Evolutionary conservation across 495 filamentous ascomycete species (phyloP).

Genomic region (Letharia lupina): DNA sequence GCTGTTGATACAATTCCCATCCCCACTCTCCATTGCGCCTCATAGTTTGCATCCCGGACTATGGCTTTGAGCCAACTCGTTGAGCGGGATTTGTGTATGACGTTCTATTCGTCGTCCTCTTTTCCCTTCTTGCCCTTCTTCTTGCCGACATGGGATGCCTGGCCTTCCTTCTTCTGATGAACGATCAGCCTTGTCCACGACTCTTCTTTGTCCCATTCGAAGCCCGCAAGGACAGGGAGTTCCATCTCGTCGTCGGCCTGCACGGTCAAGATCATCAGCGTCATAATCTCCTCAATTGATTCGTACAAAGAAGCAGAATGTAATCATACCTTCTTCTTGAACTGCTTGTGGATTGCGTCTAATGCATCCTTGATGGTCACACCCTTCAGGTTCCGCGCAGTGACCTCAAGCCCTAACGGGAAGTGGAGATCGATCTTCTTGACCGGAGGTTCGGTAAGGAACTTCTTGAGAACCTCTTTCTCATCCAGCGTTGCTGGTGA

Average conservation of each 20-base stretch:
- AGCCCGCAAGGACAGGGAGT: constrained; percentile 73
- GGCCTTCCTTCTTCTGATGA: constrained; percentile 67
- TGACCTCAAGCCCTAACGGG: constrained; percentile 77
- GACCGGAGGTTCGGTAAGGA: constrained; percentile 68
- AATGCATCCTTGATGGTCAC: constrained; percentile 93
- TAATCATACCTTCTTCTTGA: constrained; percentile 72
- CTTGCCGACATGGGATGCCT: constrained; percentile 50
- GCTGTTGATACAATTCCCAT: constrained; percentile 5
- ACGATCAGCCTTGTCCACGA: constrained; percentile 68
- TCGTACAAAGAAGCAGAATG: not conserved
- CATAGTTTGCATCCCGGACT: not conserved
- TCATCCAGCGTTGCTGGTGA: constrained; percentile 69
- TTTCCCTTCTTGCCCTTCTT: constrained; percentile 41
- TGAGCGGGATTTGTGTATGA: not conserved
- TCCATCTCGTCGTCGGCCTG: constrained; percentile 86
- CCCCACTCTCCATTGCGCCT: not conserved
- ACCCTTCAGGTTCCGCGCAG: constrained; percentile 80
- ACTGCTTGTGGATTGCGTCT: constrained; percentile 88
- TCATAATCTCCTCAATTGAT: not conserved
- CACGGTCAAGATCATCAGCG: constrained; percentile 19
- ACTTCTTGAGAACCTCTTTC: constrained; percentile 69
- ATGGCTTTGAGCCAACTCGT: not conserved
- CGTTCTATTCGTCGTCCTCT: constrained; percentile 11
- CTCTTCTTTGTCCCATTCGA: constrained; percentile 92
- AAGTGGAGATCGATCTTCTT: constrained; percentile 92